Conservation (phyloP, 192 early-diverging fungal species). For the Backusella sp. region DNA sequence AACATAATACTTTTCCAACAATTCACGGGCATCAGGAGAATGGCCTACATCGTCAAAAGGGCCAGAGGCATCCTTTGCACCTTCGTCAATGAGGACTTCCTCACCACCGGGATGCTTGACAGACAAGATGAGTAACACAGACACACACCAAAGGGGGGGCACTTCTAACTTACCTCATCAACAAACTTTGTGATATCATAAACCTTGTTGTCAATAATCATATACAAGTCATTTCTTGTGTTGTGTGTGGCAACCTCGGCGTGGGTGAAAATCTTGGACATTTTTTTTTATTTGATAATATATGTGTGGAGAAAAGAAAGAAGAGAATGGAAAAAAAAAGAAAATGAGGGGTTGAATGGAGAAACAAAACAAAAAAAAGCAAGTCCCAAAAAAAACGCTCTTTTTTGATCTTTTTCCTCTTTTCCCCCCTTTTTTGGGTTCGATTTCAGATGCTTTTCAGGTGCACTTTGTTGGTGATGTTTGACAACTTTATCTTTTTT, state of each 20-base stretch:
- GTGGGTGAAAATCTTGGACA: slow-evolving; percentile 21
- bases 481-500: not conserved
- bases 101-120: slow-evolving; percentile 95
- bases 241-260: slow-evolving; percentile 64
- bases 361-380: not conserved
- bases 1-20: slow-evolving; percentile 74
- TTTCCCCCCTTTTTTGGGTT: not conserved
- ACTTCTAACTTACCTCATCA: slow-evolving; percentile 55
- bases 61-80: slow-evolving; percentile 87
- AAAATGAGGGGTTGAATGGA: not conserved
- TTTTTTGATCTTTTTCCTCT: not conserved
- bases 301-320: not conserved
- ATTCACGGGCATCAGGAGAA: slow-evolving; percentile 88
- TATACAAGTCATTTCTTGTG: slow-evolving; percentile 75
- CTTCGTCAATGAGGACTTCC: slow-evolving; percentile 91
- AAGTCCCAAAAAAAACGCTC: not conserved
- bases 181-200: slow-evolving; percentile 79
- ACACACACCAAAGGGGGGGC: not conserved
- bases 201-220: slow-evolving; percentile 76
- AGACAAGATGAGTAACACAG: not conserved
- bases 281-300: not conserved
- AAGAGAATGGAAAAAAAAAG: not conserved
- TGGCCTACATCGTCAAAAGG: slow-evolving; percentile 98
- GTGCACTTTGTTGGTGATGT: not conserved
- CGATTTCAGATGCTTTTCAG: not conserved